Evolutionary conservation across 2,329 filamentous ascomycete genomes (phyloP), one percentile per base, ranked within the genome.

Genomic region (Neospermospora avenae): DNA sequence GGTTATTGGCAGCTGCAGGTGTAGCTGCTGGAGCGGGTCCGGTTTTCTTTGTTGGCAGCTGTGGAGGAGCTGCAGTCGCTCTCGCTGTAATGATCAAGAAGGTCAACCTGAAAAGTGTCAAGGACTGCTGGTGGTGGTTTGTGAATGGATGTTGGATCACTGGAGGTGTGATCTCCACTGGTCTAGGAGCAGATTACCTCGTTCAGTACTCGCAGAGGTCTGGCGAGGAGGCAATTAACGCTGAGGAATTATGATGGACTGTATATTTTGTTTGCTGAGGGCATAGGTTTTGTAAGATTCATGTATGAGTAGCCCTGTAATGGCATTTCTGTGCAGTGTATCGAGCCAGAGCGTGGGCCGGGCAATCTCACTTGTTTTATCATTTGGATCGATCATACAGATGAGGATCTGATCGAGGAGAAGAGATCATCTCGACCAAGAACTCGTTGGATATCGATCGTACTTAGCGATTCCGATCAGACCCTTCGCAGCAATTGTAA

Each of bases 91-190:
- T 90, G 87, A 89, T 90, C 68, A 83, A 78, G 70, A 81, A 78
- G 59, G 86, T 89, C 57, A 83, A 87, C 62, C 72, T 90, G 52
- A 87, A 87, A 71, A 83, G 77, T 64, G 84, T 86, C 46, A 83
- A 84, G 70, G 78, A 87, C 69, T 90, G 87, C 67, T 90, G 87
- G 87, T 88, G 86, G 85, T 90, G 87, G 87, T 90, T 90, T 67
- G 81, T 85, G 31, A 88, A 88, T 66, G 86, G 86, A 11, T 87
- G 85, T 67, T 86, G 82, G 83, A 79, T 88, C 63, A 89, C 86
- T 11, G 86, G 86, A 8, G 84, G 86, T 24, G 79, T 77, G 4
- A 83, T 89, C 63, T 82, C 82, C 65, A 60, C 80, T 2, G 86
- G 86, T 1, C 68, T 89, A 58, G 81, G 77, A 2, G 77, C 74